Evolutionary conservation across 2,329 filamentous ascomycete species (phyloP).

Genomic region (Diaporthe longicolla): DNA sequence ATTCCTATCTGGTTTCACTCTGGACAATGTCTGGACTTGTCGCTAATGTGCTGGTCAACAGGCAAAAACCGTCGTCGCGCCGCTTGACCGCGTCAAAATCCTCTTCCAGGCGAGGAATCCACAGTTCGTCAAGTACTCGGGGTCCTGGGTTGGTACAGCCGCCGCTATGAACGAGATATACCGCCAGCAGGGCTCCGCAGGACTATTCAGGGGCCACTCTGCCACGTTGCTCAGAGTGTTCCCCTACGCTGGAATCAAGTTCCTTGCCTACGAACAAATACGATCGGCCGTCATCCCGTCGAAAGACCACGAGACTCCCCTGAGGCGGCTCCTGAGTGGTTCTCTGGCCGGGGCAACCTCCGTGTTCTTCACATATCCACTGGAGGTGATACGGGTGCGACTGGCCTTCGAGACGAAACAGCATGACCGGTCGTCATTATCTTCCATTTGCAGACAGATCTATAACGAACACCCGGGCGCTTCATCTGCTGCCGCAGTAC

Average conservation of each 20-base stretch:
- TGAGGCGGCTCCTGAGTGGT: slow-evolving; percentile 81
- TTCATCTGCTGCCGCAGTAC: slow-evolving; percentile 53
- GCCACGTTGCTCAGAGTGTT: slow-evolving; percentile 95
- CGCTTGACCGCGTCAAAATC: slow-evolving; percentile 97
- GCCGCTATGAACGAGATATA: slow-evolving; percentile 89
- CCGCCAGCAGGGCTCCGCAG: slow-evolving; percentile 76
- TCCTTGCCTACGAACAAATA: slow-evolving; percentile 97
- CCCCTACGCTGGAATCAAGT: slow-evolving; percentile 97
- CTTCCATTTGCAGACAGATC: slow-evolving; percentile 86
- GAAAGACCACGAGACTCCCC: slow-evolving; percentile 81
- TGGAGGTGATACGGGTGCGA: slow-evolving; percentile 93
- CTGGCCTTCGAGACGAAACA: slow-evolving; percentile 93
- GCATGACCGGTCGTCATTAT: slow-evolving; percentile 77
- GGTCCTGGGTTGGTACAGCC: slow-evolving; percentile 88
- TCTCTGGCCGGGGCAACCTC: slow-evolving; percentile 86
- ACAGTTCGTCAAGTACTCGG: slow-evolving; percentile 92
- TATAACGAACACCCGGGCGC: slow-evolving; percentile 79
- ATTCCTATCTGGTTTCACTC: background rate
- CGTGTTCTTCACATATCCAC: slow-evolving; percentile 95
- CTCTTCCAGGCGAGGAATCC: slow-evolving; percentile 97
- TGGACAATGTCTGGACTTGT: background rate
- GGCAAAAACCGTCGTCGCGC: slow-evolving; percentile 96
- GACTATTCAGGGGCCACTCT: slow-evolving; percentile 93
- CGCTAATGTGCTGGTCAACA: slow-evolving; percentile 54
- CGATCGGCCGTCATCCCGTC: slow-evolving; percentile 81